Base-by-base conservation (phyloP, 768 basidiomycete species). In the Heimioporus sp. region DNA sequence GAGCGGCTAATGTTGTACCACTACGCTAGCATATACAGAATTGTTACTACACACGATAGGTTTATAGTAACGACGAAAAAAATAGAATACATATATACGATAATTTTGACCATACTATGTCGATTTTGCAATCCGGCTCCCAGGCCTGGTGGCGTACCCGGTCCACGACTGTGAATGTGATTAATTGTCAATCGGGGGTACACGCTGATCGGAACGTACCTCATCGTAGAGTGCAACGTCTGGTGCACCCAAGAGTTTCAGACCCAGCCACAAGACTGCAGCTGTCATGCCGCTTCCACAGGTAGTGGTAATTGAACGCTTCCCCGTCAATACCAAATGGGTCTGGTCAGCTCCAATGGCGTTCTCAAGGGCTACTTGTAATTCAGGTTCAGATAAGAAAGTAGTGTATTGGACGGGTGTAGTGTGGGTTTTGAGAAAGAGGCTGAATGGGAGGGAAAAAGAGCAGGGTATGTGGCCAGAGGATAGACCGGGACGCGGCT, bases 211-310 rank as follows among this genome's bases (percentile, higher is more conserved):
- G 39, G 31, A 41, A 54, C 82, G 46, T 64, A 96, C 94, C 82
- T 99, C 97, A 59, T 99, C 97, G 64, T 98, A 99, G 11, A 98
- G 68, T n/a, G 80, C 80, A 37, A 87, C 73, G 20, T 75, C 73
- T 48, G 79, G 68, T 5, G 81, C 80, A 13, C 83, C 85, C 42
- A 93, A 61, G 35, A 88, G 62, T 66, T 88, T 82, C 55, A 97
- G 74, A n/a, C 92, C 94, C 52, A 98, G 76, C 95, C 97, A 98
- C 7, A 98, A 76, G 13, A 98, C 76, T 4, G 82, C 91, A 11
- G 96, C 96, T n/a, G 95, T 97, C 96, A 99, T 98, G 40, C 96
- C 96, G 64, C 92, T 96, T 46, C 96, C 96, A 72, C 96, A 99
- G 52, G 79, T 87, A 12, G 88, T 82, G 6, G 86, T 79, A 30